Evolutionary conservation across 2,329 filamentous ascomycete genomes (phyloP).

Genomic region (Ophiostoma sp.): DNA sequence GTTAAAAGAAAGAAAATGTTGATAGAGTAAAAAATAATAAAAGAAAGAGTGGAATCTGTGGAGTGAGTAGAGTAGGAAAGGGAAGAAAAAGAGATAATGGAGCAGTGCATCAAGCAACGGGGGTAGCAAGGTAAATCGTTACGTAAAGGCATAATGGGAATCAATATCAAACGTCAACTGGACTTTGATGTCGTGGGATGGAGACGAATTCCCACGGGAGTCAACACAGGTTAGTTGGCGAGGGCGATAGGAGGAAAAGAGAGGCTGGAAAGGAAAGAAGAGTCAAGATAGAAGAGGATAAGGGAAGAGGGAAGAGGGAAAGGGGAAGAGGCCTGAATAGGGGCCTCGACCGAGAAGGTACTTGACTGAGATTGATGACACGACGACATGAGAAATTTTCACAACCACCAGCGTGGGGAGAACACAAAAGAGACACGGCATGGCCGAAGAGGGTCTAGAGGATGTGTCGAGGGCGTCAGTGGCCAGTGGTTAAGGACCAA

Average conservation of each 20-base stretch:
- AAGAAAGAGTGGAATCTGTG: not conserved
- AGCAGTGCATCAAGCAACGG: not conserved
- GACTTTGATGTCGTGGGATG: not conserved
- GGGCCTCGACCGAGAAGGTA: not conserved
- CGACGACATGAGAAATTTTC: constrained; percentile 1
- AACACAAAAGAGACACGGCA: not conserved
- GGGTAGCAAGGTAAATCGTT: not conserved
- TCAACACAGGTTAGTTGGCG: too few species aligned
- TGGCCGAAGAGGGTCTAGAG: not conserved
- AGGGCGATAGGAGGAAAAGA: too few species aligned
- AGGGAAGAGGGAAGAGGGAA: not conserved
- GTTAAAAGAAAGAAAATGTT: not conserved
- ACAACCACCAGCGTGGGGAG: not conserved
- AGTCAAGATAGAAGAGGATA: not conserved
- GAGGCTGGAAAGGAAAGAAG: not conserved
- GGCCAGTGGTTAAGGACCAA: not conserved
- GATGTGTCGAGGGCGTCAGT: not conserved
- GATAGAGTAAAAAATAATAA: not conserved
- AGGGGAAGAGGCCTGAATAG: not conserved
- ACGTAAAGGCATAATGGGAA: not conserved
- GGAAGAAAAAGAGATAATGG: not conserved
- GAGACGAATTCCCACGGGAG: not conserved
- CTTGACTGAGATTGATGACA: constrained; percentile 2
- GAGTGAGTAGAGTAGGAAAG: not conserved
- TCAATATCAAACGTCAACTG: not conserved